These are phyloP conservation scores for Wallemia mellicola DNA, from an alignment of 1,284 basidiomycete species.

Conservation along the genomic window DNA sequence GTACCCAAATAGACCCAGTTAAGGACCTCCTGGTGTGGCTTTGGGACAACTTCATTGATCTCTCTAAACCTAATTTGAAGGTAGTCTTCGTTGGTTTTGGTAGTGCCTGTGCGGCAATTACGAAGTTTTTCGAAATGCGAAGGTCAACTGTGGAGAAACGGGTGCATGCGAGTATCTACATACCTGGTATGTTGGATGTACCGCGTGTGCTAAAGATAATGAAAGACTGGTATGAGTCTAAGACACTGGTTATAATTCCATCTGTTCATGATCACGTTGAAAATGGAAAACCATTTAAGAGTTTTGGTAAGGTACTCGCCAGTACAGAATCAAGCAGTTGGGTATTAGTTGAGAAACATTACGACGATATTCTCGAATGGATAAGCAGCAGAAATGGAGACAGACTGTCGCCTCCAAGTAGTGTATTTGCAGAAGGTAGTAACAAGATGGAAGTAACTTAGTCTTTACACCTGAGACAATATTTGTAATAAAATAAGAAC, in stretches of 20 bases:
- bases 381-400: background rate
- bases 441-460: background rate
- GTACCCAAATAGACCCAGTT: slow-evolving; percentile 18
- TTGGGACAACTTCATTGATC: slow-evolving; percentile 90
- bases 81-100: slow-evolving; percentile 68
- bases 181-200: slow-evolving; percentile 28
- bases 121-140: slow-evolving; percentile 37
- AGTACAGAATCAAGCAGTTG: background rate
- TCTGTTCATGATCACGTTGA: background rate
- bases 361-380: background rate
- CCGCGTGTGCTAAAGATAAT: background rate
- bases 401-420: background rate
- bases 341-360: background rate
- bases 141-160: slow-evolving; percentile 29
- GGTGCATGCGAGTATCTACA: slow-evolving; percentile 41
- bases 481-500: background rate
- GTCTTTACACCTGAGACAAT: background rate
- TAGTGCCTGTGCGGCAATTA: slow-evolving; percentile 39
- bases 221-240: background rate
- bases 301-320: background rate
- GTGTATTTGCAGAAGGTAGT: background rate
- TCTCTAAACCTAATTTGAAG: slow-evolving; percentile 24
- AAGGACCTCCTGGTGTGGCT: slow-evolving; percentile 42
- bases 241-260: background rate
- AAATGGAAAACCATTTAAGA: background rate